Conservation (phyloP, 179 eudicot genomes). For the Beta lomatogona region DNA sequence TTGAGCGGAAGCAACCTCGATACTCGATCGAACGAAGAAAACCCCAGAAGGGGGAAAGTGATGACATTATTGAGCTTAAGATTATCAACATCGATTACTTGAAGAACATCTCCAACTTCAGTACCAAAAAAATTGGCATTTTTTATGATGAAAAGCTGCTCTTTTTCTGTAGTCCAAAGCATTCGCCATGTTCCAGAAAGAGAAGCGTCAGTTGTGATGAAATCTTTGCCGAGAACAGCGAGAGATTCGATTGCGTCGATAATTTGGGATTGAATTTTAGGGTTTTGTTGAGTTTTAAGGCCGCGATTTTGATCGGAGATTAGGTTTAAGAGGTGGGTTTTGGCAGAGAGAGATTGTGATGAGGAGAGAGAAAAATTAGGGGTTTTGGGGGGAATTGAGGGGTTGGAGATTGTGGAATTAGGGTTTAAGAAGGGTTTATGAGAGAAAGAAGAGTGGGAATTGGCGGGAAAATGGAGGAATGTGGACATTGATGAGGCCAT, state of each 20-base stretch:
- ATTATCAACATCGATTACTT: conserved; percentile 75
- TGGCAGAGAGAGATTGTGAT: conserved; percentile 56
- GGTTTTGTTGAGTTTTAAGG: conserved; percentile 71
- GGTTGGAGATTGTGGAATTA: conserved; percentile 11
- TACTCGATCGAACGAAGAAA: conserved; percentile 80
- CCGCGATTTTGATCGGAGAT: conserved; percentile 90
- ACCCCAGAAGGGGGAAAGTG: conserved; percentile 86
- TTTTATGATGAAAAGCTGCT: conserved; percentile 75
- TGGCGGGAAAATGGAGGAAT: conserved; percentile 51
- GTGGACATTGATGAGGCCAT: conserved; percentile 31
- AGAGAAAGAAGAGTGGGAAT: conserved; percentile 17
- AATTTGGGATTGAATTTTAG: conserved; percentile 56
- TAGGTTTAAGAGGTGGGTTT: conserved; percentile 66
- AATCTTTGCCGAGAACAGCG: conserved; percentile 45
- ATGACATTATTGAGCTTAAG: conserved; percentile 70
- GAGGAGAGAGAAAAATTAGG: conserved; percentile 59
- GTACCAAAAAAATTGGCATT: conserved; percentile 75
- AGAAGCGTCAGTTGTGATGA: conserved; percentile 60
- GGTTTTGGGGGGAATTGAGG: conserved; percentile 29
- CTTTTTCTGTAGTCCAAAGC: conserved; percentile 96
- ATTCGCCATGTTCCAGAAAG: conserved; percentile 91
- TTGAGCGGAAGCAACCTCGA: conserved; percentile 70
- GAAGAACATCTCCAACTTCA: conserved; percentile 72
- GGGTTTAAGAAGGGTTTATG: conserved; percentile 36
- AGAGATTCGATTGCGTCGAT: conserved; percentile 59